phyloP scores from a whole-genome alignment of 2,329 filamentous ascomycete species.

The Myriangium duriaei region DNA sequence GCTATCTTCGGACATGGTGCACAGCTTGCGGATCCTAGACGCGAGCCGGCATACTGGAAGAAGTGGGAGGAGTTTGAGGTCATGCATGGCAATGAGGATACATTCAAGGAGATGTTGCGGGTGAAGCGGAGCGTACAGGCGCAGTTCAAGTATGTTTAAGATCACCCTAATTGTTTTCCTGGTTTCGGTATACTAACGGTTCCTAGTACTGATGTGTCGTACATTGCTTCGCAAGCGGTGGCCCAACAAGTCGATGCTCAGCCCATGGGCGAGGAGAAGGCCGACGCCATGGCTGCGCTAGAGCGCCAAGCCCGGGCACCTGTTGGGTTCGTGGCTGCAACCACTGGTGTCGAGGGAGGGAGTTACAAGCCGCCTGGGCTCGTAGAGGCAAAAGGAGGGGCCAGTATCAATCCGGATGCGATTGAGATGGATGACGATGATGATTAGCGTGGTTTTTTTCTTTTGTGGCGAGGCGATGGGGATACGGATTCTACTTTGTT shows the following conservation, averaged over 20 bases:
- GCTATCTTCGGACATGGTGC: constrained; percentile 95
- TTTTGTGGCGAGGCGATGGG: too few relatives aligned
- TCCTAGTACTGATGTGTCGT: constrained; percentile 78
- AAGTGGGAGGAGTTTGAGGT: constrained; percentile 98
- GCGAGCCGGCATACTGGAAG: constrained; percentile 80
- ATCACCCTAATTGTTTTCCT: too few relatives aligned
- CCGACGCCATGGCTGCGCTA: constrained; percentile 79
- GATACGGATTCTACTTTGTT: too few relatives aligned
- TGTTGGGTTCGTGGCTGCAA: constrained; percentile 81
- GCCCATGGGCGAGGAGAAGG: constrained; percentile 38
- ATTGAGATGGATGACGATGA: constrained; percentile 24
- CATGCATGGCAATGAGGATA: constrained; percentile 96
- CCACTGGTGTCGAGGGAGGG: constrained; percentile 36
- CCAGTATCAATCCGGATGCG: constrained; percentile 19
- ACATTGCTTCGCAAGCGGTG: constrained; percentile 90
- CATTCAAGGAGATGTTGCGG: constrained; percentile 97
- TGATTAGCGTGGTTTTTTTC: background rate
- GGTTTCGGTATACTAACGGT: too few relatives aligned
- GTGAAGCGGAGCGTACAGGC: constrained; percentile 96
- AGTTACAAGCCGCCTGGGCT: constrained; percentile 13
- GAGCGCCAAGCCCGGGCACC: constrained; percentile 83
- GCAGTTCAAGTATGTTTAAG: constrained; percentile 73
- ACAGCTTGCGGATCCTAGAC: constrained; percentile 92
- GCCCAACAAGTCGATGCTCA: constrained; percentile 42
- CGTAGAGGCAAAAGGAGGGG: constrained; percentile 11